Evolutionary conservation across 2,329 filamentous ascomycete genomes (phyloP), one percentile per base, ranked within the genome.

Genomic region (Metarhizium humberi): DNA sequence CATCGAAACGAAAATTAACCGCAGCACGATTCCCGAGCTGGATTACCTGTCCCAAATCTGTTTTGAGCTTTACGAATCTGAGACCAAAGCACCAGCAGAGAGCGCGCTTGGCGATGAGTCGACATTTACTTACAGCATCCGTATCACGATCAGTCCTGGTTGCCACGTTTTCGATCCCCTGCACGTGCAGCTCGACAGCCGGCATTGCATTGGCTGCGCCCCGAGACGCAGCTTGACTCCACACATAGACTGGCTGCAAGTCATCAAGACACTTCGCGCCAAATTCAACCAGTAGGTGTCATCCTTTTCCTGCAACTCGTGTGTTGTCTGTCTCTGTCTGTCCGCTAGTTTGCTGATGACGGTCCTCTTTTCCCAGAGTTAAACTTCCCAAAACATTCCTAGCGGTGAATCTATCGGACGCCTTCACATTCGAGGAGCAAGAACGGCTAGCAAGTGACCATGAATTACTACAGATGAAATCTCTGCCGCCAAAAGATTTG

Each of bases 41-140:
- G 94, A 99, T 70, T 99, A 99, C 68, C 83, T 99, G 32, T 95
- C 89, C 7, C 94, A 97, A 68, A 97, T 99, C 67, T 95, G 90
- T 70, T 99, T 99, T 63, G 94, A 99, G 74, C 79, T 99, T 32
- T 99, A 99, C 72, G 94, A 99, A 70, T 92, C 90, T 16, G 90
- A 94, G 70, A 92, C 91, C 60, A 85, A 83, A 64, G 69, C 73
- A 18, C 64, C 75, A 10, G 63, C 67, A 57, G 67, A 78, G 66
- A 62, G 68, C 36, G 56, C 60, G 10, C 51, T 61, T 4, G 61
- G 63, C 25, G 83, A 86, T 58, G 83, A 84, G 40, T 85, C 87
- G 52, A 85, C 84, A 2, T 96, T 92, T 72, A 89, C 91, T 54
- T 99, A 99, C 73, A 94, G 87, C 66, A 99, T 99, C 68, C 87